Conservation (phyloP, 495 filamentous ascomycete genomes). For the Aspergillus kassunensis region DNA sequence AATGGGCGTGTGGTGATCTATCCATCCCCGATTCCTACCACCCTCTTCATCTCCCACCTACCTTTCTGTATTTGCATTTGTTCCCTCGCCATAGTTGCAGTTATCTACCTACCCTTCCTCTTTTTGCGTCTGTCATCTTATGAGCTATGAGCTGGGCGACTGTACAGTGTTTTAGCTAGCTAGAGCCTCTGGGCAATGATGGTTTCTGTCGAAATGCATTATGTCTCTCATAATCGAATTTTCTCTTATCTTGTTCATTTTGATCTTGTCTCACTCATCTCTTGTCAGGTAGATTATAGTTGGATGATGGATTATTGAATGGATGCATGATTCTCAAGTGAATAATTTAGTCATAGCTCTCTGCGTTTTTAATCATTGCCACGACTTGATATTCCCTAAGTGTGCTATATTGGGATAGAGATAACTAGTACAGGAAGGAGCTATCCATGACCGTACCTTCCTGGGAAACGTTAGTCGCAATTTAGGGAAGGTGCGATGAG, state of each 20-base stretch:
- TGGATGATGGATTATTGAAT: slow-evolving; percentile 13
- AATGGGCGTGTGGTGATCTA: slow-evolving; percentile 5
- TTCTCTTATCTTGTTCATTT: background rate
- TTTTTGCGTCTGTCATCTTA: slow-evolving; percentile 7
- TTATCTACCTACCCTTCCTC: slow-evolving; percentile 10
- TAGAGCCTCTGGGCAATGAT: slow-evolving; percentile 16
- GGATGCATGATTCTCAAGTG: slow-evolving; percentile 3
- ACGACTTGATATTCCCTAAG: too few species aligned
- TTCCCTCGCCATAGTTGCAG: background rate
- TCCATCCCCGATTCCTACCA: background rate
- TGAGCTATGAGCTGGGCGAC: slow-evolving; percentile 12
- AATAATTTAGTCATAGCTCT: too few species aligned
- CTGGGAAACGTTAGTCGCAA: too few species aligned
- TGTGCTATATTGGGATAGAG: too few species aligned
- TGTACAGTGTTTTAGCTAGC: slow-evolving; percentile 7
- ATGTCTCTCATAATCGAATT: slow-evolving; percentile 18
- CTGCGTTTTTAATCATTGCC: too few species aligned
- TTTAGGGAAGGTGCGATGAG: too few species aligned
- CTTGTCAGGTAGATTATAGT: slow-evolving; percentile 13
- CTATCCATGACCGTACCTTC: too few species aligned
- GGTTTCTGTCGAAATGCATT: slow-evolving; percentile 18
- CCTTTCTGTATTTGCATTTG: background rate
- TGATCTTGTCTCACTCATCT: too few species aligned
- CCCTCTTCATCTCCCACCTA: background rate
- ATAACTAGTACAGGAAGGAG: too few species aligned